Conservation (phyloP, 2,329 filamentous ascomycete species). For the Cladosporium austrohemisphaericum region DNA sequence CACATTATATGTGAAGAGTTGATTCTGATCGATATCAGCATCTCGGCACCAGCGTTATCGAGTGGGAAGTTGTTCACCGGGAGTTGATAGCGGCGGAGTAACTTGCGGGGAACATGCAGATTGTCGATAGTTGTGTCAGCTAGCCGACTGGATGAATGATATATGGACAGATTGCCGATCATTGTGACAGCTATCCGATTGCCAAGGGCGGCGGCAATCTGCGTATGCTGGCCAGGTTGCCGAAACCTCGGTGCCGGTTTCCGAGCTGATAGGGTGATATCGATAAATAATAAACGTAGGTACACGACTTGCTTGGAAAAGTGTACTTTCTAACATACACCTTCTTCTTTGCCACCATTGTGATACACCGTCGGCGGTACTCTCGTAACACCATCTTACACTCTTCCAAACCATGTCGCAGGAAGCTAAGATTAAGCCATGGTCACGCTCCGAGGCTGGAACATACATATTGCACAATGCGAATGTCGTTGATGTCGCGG, state of each 20-base stretch:
- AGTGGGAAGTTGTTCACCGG: too few species aligned
- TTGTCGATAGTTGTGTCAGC: too few species aligned
- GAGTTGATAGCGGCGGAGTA: too few species aligned
- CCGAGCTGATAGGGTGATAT: background rate
- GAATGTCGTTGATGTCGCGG: constrained; percentile 42
- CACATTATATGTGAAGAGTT: too few species aligned
- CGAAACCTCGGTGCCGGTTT: background rate
- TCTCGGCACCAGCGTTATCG: too few species aligned
- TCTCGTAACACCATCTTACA: background rate
- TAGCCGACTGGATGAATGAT: too few species aligned
- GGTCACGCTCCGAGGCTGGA: constrained; percentile 24
- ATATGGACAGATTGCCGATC: background rate
- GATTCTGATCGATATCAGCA: too few species aligned
- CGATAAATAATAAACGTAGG: background rate
- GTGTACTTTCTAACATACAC: too few species aligned
- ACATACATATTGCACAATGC: constrained; percentile 41
- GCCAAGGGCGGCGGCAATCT: background rate
- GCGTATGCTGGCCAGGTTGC: background rate
- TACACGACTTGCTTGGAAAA: background rate
- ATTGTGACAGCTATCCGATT: background rate
- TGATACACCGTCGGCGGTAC: too few species aligned
- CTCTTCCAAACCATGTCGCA: background rate
- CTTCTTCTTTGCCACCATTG: too few species aligned
- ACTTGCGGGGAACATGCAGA: too few species aligned
- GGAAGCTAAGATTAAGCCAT: constrained; percentile 26